Evolutionary conservation across 2,329 filamentous ascomycete species (phyloP).

Genomic region (Basipetospora chlamydospora): DNA sequence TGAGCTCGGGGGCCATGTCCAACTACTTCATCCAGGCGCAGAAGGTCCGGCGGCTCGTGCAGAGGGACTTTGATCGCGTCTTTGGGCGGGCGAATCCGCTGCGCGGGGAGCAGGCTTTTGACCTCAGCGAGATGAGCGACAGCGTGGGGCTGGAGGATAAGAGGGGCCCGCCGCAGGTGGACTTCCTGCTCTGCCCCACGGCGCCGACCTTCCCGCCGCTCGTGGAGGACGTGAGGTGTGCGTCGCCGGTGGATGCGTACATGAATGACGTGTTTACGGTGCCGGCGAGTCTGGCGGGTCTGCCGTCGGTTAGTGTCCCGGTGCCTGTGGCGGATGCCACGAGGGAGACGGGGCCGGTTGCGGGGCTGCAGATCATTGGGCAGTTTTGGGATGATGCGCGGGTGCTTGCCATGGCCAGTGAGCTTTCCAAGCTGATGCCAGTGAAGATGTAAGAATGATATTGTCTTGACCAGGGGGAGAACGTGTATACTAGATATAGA

Average conservation of each 20-base stretch:
- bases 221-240: constrained; percentile 39
- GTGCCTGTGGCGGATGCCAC: constrained; percentile 13
- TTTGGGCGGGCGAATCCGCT: constrained; percentile 62
- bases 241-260: constrained; percentile 58
- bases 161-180: constrained; percentile 50
- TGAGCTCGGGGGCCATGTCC: constrained; percentile 81
- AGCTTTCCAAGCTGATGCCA: constrained; percentile 20
- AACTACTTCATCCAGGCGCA: constrained; percentile 97
- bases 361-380: constrained; percentile 63
- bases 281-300: constrained; percentile 78
- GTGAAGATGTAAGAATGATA: too few species aligned
- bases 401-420: constrained; percentile 42
- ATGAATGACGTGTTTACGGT: constrained; percentile 95
- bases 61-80: constrained; percentile 70
- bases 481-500: too few species aligned
- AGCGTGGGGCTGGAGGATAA: constrained; percentile 37
- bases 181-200: constrained; percentile 79
- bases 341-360: constrained; percentile 18
- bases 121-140: constrained; percentile 46
- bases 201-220: constrained; percentile 61
- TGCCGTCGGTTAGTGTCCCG: constrained; percentile 80
- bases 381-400: constrained; percentile 64
- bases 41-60: constrained; percentile 68
- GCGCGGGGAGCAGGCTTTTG: constrained; percentile 31
- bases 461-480: too few species aligned